Evolutionary conservation across 2,329 filamentous ascomycete species (phyloP), one percentile per base, ranked within the genome.

Genomic region (Moelleriella libera): DNA sequence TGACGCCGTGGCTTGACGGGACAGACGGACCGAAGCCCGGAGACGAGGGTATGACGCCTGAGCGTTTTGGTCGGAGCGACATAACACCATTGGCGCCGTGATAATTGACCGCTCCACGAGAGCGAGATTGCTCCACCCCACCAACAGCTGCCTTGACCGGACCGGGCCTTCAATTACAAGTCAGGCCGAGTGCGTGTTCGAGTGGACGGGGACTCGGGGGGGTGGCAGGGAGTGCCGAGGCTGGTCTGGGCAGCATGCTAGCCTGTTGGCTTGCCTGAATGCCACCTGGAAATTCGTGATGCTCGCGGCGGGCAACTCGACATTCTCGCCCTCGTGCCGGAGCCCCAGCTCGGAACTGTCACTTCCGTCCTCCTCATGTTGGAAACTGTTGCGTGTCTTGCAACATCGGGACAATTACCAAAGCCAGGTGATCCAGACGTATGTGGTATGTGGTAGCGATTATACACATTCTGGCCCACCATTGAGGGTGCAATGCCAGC

Each of bases 1-100:
- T 11, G 41, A 42, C 21, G 45, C 41, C 14, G 45, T 42, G 45
- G 45, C 39, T 39, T 34, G n/a, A 29, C 46, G 41, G 41, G 34
- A 47, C 30, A 44, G 32, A 34, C 46, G 46, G 46, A 40, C 46
- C 46, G 42, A 41, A 29, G 43, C 41, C 46, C 42, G 43, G 42
- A 43, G 43, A 40, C 45, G 45, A 46, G 45, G 37, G 39, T 46
- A 39, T 46, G 45, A 39, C 45, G 45, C 39, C 45, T 46, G 39
- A 45, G 11, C 39, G 45, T 42, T 41, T 41, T 12, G 34, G 34
- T 37, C 8, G 34, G 34, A 37, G 34, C 34, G 34, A 8, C 34
- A 37, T 37, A 37, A 37, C 34, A 12, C 34, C 34, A 37, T 37
- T 37, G 34, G 12, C 34, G 34, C 34, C 34, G 34, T 37, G 34